phyloP scores from a whole-genome alignment of 2,329 filamentous ascomycete genomes.

The Davidsoniella virescens region DNA sequence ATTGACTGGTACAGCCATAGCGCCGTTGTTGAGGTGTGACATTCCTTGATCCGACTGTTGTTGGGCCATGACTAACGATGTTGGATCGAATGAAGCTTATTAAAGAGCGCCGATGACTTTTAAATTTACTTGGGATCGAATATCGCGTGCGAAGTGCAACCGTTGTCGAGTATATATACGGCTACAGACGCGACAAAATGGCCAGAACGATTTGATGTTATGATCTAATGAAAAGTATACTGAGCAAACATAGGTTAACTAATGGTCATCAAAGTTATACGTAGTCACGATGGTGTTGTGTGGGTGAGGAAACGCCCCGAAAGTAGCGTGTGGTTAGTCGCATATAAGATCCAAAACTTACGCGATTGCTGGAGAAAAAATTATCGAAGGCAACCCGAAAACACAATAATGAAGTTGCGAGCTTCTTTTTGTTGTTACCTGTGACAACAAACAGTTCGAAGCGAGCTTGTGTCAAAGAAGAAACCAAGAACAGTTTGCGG shows the following conservation, averaged over 20 bases:
- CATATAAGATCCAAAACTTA: too few species aligned
- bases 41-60: slow-evolving; percentile 9
- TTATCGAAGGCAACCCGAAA: too few species aligned
- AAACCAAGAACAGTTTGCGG: neutral
- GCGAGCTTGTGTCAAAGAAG: neutral
- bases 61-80: slow-evolving; percentile 7
- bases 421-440: neutral
- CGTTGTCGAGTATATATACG: too few species aligned
- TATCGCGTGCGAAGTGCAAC: too few species aligned
- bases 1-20: slow-evolving; percentile 4
- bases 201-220: neutral
- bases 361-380: neutral
- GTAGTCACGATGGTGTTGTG: too few species aligned
- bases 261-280: too few species aligned
- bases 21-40: slow-evolving; percentile 7
- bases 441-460: slow-evolving; percentile 3
- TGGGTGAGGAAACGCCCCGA: too few species aligned
- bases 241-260: too few species aligned
- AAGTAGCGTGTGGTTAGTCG: too few species aligned
- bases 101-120: neutral
- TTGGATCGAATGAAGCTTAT: neutral
- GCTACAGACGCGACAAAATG: neutral
- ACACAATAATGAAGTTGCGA: too few species aligned
- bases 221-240: too few species aligned
- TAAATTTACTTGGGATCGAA: too few species aligned